Percentiles rank a stretch among this genome's conserved stretches.
These are phyloP conservation scores for Ogataea ganodermae DNA, from an alignment of 805 yeast species.

Conservation along the genomic window DNA sequence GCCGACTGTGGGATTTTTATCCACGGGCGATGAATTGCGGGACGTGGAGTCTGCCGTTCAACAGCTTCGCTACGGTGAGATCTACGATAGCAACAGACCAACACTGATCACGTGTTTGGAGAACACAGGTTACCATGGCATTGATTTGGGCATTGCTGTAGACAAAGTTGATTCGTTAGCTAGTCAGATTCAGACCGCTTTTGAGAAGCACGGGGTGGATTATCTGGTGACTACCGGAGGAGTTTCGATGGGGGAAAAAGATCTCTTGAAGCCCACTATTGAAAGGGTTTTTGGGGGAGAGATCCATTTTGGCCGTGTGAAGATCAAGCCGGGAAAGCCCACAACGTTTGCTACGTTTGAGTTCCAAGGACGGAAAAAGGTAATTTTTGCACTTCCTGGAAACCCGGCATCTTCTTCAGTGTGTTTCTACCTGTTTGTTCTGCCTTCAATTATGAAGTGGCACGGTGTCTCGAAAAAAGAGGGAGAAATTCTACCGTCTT, in stretches of 20 bases:
- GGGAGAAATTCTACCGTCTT: slow-evolving; percentile 23
- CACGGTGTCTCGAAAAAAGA: slow-evolving; percentile 33
- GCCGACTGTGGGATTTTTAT: slow-evolving; percentile 48
- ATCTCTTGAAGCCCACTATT: slow-evolving; percentile 50
- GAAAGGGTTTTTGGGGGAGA: slow-evolving; percentile 43
- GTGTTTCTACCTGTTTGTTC: slow-evolving; percentile 48
- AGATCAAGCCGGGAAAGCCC: slow-evolving; percentile 64
- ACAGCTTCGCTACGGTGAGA: slow-evolving; percentile 41
- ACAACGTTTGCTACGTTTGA: slow-evolving; percentile 55
- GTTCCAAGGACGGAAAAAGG: slow-evolving; percentile 24
- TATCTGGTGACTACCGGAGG: slow-evolving; percentile 56
- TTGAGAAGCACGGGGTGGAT: slow-evolving; percentile 36
- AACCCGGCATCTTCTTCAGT: slow-evolving; percentile 58
- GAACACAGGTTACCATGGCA: slow-evolving; percentile 39
- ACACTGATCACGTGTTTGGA: slow-evolving; percentile 40
- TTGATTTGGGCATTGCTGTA: slow-evolving; percentile 52
- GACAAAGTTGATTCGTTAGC: slow-evolving; percentile 40
- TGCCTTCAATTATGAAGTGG: slow-evolving; percentile 43
- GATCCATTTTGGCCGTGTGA: slow-evolving; percentile 55
- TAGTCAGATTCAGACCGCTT: slow-evolving; percentile 27
- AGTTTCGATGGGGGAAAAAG: slow-evolving; percentile 61
- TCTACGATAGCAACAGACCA: slow-evolving; percentile 54
- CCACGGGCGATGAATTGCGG: slow-evolving; percentile 55
- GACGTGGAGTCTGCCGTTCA: slow-evolving; percentile 32
- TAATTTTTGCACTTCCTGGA: slow-evolving; percentile 55